These are phyloP conservation scores for Rhynchosporium graminicola DNA, from an alignment of 2,329 filamentous ascomycete genomes.

Conservation along the genomic window DNA sequence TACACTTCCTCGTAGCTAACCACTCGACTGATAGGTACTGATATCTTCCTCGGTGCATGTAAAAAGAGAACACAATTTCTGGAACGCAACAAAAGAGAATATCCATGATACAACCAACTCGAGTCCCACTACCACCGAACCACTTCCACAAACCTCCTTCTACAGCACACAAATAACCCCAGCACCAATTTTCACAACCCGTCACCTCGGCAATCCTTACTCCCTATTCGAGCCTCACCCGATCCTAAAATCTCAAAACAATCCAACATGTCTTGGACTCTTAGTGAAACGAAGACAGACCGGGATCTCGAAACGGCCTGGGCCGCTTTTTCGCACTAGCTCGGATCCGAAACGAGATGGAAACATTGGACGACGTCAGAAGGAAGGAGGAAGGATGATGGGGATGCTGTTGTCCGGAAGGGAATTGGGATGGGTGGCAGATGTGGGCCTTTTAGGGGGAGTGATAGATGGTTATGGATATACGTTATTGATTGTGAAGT, in stretches of 20 bases:
- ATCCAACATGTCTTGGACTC: not conserved
- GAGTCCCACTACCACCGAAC: too few relatives aligned
- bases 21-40: too few relatives aligned
- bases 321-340: slow-evolving; percentile 3
- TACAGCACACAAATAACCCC: too few relatives aligned
- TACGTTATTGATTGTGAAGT: not conserved
- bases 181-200: not conserved
- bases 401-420: not conserved
- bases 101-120: too few relatives aligned
- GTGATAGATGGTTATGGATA: not conserved
- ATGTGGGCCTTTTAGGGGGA: not conserved
- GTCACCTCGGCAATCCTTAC: not conserved
- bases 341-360: slow-evolving; percentile 1
- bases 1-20: too few relatives aligned
- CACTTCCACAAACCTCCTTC: too few relatives aligned
- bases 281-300: not conserved
- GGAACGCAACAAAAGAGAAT: too few relatives aligned
- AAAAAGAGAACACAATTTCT: too few relatives aligned
- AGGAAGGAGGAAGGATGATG: not conserved
- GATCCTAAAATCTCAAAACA: not conserved
- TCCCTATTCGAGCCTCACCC: not conserved
- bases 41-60: too few relatives aligned
- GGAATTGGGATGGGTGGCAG: not conserved
- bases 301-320: slow-evolving; percentile 8
- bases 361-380: slow-evolving; percentile 14